Base-by-base conservation (phyloP, 2,329 filamentous ascomycete species). In the Nigrospora osmanthi region DNA sequence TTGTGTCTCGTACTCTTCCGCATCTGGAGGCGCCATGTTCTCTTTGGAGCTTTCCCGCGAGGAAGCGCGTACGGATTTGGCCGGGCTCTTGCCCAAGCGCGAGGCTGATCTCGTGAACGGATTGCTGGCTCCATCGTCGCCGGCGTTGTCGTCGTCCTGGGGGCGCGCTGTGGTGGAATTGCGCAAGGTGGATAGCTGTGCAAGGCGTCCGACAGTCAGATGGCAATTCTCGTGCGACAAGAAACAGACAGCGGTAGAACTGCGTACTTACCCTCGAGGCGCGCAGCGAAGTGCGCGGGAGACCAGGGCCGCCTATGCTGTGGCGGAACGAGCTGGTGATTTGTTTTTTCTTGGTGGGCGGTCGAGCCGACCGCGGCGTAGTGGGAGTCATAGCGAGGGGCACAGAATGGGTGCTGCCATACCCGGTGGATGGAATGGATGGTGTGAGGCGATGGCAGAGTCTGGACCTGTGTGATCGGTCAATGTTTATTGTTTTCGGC, bases 21-120 rank as follows among this genome's bases (percentile, higher is more conserved):
- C 71, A 47, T 80, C 78, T 1, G 74, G 68, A 0, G 78, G 78
- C 31, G 76, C 73, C 53, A 76, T 68, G 56, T 81, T 81, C 57
- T 78, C 79, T 56, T 78, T 81, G 49, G 66, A 76, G 57, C 76
- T 80, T 46, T 80, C 76, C 50, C 68, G 70, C 38, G 77, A 80
- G n/a, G 67, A 65, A 38, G 68, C 67, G 17, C 66, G 69, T 49
- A 65, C 58, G 11, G 69, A 71, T 40, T 59, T 43, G 49, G 46
- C 67, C 30, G 63, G 63, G 14, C 48, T 53, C 23, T 59, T 59
- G 51, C 66, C 69, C 37, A 70, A 70, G 33, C 68, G 63, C 5
- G 71, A 72, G 0, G 59, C 49, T 1, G 69, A 64, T 36, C 69
- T 49, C 36, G 38, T 57, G 56, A 58, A 48, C 4, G 48, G 57